phyloP scores from a whole-genome alignment of 75 land plant species.

The Sequoiadendron giganteum region DNA sequence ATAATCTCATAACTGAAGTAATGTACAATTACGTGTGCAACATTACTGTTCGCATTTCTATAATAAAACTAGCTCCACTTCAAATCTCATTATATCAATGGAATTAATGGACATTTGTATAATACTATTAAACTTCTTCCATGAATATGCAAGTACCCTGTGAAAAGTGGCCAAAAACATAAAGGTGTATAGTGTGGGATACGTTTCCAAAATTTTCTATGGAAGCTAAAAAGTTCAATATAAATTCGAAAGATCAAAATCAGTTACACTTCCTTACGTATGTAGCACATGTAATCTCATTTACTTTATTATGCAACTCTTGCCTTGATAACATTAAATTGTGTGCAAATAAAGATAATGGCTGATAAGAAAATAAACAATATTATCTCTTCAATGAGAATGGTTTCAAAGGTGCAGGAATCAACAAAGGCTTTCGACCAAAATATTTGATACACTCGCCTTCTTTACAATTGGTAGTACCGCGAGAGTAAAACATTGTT shows the following conservation, averaged over 20 bases:
- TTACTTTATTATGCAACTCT: neutral
- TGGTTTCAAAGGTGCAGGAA: constrained; percentile 1
- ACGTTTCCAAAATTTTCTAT: neutral
- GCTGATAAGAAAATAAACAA: neutral
- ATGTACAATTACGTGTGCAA: neutral
- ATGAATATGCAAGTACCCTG: neutral
- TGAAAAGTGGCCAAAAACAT: neutral
- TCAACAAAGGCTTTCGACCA: constrained; percentile 4
- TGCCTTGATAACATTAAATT: neutral
- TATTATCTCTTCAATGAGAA: constrained; percentile 12
- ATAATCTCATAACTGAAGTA: neutral
- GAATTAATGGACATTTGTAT: neutral
- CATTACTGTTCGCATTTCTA: neutral
- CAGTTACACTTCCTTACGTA: neutral
- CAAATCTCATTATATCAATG: neutral
- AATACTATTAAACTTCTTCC: neutral
- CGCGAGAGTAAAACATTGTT: constrained; percentile 1
- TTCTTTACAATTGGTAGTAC: neutral
- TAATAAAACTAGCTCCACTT: neutral
- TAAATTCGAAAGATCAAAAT: neutral
- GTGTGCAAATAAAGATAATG: neutral
- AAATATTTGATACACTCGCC: constrained; percentile 8
- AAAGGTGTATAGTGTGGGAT: neutral
- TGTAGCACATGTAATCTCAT: neutral
- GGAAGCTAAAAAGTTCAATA: neutral